Evolutionary conservation across 768 basidiomycete genomes (phyloP).

Genomic region (Mycena galericulata): DNA sequence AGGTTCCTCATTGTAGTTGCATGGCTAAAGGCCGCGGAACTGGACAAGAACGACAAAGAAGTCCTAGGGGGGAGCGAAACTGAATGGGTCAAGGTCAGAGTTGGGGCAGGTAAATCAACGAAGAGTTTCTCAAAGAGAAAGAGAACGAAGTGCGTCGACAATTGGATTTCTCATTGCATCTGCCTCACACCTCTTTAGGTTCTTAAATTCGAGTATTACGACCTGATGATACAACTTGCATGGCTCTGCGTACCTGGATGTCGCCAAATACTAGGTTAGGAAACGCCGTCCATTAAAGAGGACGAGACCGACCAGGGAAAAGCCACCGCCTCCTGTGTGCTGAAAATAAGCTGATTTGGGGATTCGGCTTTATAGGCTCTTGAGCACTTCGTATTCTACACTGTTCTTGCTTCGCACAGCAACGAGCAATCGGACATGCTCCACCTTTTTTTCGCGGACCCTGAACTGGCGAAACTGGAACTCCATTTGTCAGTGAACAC

Average conservation of each 20-base stretch:
- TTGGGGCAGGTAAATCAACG: conserved; percentile 96
- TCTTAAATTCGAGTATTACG: conserved; percentile 95
- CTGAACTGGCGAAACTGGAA: conserved; percentile 83
- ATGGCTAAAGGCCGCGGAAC: conserved; percentile 77
- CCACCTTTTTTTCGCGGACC: conserved; percentile 84
- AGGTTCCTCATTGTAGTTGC: conserved; percentile 85
- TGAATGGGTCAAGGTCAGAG: conserved; percentile 94
- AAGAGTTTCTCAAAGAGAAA: conserved; percentile 89
- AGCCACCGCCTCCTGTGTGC: conserved; percentile 39
- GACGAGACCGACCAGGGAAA: conserved; percentile 79
- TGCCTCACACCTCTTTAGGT: conserved; percentile 63
- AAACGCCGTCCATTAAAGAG: conserved; percentile 93
- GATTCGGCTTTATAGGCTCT: conserved; percentile 69
- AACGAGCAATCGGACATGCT: conserved; percentile 99
- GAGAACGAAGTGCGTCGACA: conserved; percentile 79
- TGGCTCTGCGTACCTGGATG: conserved; percentile 88
- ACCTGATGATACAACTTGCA: conserved; percentile 96
- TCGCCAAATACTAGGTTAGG: conserved; percentile 98
- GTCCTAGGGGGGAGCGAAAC: conserved; percentile 78
- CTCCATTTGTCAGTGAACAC: conserved; percentile 77
- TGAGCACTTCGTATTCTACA: conserved; percentile 94
- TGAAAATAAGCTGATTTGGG: conserved; percentile 27
- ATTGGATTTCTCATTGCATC: neutral
- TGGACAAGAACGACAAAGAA: conserved; percentile 72
- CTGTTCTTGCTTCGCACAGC: conserved; percentile 92